Base-by-base conservation (phyloP, 176 grass and related monocot genomes). In the Rhynchospora breviuscula region DNA sequence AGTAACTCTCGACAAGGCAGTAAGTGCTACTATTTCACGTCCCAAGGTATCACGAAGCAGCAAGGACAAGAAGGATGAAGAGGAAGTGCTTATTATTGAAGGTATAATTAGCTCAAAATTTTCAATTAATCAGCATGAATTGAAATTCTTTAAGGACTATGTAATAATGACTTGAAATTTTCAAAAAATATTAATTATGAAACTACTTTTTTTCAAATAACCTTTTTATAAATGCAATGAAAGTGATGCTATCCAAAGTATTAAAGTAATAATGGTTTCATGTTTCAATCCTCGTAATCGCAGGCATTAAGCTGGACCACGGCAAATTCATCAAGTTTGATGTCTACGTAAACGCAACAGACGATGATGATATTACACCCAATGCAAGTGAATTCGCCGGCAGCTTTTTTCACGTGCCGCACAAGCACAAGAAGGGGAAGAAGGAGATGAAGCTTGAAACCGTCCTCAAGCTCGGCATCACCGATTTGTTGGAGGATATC, bases 261-360 rank as follows among this genome's bases (percentile, higher is more conserved):
- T 10, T 7, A 15, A 76, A 54, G 48, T 7, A 75, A 23, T 23
- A 75, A 75, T 26, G 9, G 53, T 0, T 48, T 76, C 10, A 76
- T 76, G 21, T 15, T 15, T 8, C 17, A 8, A 54, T 76, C 4
- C 43, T 82, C 66, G 11, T 45, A 33, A 82, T 14, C 8, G 12
- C 62, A 82, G 80, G 80, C 21, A 88, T 82, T 33, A 64, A 86
- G 75, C 62, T 86, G 56, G 62, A 88, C 59, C 73, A 71, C 40
- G 70, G 10, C 80, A 59, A 43, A 73, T 91, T 51, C 83, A 44
- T 96, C 83, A 91, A 96, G 91, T 93, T 96, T 86, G 93, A 96
- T 67, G 93, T 91, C 52, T 84, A 71, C 25, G 67, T 96, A 22
- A 96, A 93, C 75, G 47, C 31, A 12, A 11, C 62, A 1, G 77